Conservation (phyloP, 768 basidiomycete species). For the Cystobasidiopsis lactophilus region DNA sequence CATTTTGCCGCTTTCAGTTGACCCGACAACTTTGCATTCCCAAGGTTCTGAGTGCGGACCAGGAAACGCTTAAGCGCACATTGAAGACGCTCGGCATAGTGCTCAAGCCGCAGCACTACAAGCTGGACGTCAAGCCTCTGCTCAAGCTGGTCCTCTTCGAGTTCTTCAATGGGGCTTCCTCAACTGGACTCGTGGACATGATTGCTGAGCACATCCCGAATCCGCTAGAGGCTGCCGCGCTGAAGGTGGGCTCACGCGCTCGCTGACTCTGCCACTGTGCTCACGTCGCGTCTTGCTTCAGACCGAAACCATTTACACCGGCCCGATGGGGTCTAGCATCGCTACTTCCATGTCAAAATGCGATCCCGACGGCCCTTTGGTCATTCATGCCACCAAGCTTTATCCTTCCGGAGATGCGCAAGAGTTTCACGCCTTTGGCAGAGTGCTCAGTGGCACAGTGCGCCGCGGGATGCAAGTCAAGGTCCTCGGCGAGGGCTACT, state of each 20-base stretch:
- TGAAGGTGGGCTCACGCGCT: slow-evolving; percentile 26
- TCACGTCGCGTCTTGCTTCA: no score
- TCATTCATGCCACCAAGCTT: slow-evolving; percentile 81
- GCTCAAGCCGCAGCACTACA: slow-evolving; percentile 81
- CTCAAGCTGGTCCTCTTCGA: slow-evolving; percentile 82
- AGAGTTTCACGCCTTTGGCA: slow-evolving; percentile 86
- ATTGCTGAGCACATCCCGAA: slow-evolving; percentile 74
- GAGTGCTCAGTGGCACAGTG: slow-evolving; percentile 78
- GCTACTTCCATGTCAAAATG: slow-evolving; percentile 61
- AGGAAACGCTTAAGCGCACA: slow-evolving; percentile 63
- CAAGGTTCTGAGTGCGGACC: slow-evolving; percentile 84
- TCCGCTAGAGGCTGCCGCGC: slow-evolving; percentile 24
- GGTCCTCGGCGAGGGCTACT: slow-evolving; percentile 94
- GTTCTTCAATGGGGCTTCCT: slow-evolving; percentile 56
- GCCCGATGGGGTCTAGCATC: slow-evolving; percentile 60
- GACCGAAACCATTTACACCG: slow-evolving; percentile 66
- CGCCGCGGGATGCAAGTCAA: slow-evolving; percentile 64
- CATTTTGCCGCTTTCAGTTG: background rate
- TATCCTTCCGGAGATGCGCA: slow-evolving; percentile 94
- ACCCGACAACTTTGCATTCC: background rate
- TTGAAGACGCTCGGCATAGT: slow-evolving; percentile 53
- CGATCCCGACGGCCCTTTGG: slow-evolving; percentile 61
- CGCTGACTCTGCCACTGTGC: background rate
- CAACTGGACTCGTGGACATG: slow-evolving; percentile 78
- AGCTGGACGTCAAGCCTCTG: slow-evolving; percentile 92